Percentiles rank a stretch among this genome's conserved stretches.
Evolutionary conservation across 129 eudicot genomes (phyloP).

Genomic region (Heracleum sosnowskyi): DNA sequence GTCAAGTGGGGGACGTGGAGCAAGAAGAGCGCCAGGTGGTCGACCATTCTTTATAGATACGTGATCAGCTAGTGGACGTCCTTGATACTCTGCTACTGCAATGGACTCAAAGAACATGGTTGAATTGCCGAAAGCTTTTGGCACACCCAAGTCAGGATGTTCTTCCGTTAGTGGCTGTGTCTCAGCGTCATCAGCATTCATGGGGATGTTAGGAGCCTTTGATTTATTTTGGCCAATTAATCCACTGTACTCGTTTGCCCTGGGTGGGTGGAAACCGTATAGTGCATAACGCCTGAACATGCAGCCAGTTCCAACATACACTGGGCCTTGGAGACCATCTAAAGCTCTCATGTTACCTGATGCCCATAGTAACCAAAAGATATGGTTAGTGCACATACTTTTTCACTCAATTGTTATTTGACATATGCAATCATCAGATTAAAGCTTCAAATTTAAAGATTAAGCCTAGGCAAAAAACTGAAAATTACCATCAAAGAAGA

Average conservation of each 20-base stretch:
- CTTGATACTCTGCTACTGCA: constrained; percentile 78
- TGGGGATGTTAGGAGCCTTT: constrained; percentile 26
- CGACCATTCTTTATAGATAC: constrained; percentile 70
- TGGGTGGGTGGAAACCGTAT: constrained; percentile 77
- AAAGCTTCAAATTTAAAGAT: neutral
- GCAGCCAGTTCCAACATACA: constrained; percentile 91
- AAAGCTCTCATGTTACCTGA: constrained; percentile 89
- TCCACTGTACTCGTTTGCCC: constrained; percentile 61
- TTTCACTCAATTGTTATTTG: neutral
- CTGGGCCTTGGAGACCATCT: constrained; percentile 94
- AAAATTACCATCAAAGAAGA: constrained; percentile 68
- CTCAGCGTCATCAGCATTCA: constrained; percentile 34
- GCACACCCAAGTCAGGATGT: constrained; percentile 70
- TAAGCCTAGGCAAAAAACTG: neutral
- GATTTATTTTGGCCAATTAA: constrained; percentile 53
- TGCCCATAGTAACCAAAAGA: constrained; percentile 6
- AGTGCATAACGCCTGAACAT: constrained; percentile 85
- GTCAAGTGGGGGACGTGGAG: constrained; percentile 68
- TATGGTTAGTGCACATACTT: neutral
- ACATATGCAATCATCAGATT: neutral
- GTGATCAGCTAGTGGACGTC: constrained; percentile 89
- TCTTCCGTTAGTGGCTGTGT: constrained; percentile 28
- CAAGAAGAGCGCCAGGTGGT: constrained; percentile 78
- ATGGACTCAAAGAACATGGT: constrained; percentile 73
- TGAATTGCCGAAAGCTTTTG: constrained; percentile 74